These are phyloP conservation scores for Ophiostoma angusticollis DNA, from an alignment of 2,329 filamentous ascomycete species.

Conservation along the genomic window DNA sequence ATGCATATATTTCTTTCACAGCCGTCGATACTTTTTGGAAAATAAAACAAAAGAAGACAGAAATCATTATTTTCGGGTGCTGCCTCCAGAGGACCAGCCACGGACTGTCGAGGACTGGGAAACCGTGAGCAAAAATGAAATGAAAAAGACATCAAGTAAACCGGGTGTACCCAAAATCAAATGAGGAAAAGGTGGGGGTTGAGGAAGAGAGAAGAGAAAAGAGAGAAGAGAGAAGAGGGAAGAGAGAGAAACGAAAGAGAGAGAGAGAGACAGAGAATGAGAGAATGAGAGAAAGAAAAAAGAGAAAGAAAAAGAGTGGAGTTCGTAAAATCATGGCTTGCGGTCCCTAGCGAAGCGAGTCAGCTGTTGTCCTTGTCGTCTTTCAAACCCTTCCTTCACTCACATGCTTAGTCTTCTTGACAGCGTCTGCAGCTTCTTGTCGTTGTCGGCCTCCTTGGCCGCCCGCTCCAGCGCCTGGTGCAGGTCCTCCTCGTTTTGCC, in stretches of 20 bases:
- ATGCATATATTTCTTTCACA: too few relatives aligned
- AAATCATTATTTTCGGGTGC: too few relatives aligned
- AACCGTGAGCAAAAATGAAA: neutral
- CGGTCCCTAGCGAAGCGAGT: constrained; percentile 8
- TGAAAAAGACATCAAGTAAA: neutral
- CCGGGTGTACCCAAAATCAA: too few relatives aligned
- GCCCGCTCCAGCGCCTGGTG: constrained; percentile 77
- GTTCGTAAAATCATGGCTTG: constrained; percentile 8
- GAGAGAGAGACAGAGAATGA: neutral
- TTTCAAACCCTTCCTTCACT: constrained; percentile 28
- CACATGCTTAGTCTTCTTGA: constrained; percentile 93
- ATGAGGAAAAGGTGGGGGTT: neutral
- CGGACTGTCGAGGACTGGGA: too few relatives aligned
- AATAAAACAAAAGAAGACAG: too few relatives aligned
- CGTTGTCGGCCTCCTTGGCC: constrained; percentile 79
- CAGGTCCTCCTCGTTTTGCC: constrained; percentile 69
- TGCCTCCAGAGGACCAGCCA: too few relatives aligned
- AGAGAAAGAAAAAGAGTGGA: neutral
- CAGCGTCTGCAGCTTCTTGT: constrained; percentile 72
- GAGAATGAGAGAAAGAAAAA: neutral
- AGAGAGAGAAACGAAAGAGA: neutral
- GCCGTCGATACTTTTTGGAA: too few relatives aligned
- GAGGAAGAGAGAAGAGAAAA: neutral
- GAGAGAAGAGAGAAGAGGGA: neutral
- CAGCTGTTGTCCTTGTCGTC: neutral